A percentile compares a stretch with the other conserved stretches of the same genome.
phyloP scores from a whole-genome alignment of 2,329 filamentous ascomycete genomes.

The Ceratocystis alfenasii region DNA sequence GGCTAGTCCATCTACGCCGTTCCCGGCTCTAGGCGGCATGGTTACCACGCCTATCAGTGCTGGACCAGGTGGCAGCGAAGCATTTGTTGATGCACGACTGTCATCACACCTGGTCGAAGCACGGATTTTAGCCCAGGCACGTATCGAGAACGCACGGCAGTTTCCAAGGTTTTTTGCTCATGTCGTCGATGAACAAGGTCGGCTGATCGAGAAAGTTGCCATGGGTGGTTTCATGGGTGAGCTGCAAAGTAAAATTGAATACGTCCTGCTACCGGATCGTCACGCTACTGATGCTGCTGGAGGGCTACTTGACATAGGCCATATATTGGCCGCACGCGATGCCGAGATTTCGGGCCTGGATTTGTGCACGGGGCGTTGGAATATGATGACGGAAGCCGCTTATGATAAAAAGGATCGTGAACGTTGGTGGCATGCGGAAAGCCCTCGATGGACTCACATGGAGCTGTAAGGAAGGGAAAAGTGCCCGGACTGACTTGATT shows the following conservation, averaged over 20 bases:
- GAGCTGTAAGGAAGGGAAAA: constrained; percentile 20
- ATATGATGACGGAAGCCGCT: constrained; percentile 29
- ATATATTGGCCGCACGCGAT: constrained; percentile 38
- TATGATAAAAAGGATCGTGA: constrained; percentile 38
- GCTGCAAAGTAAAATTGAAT: constrained; percentile 46
- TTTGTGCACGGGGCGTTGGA: constrained; percentile 40
- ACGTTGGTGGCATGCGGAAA: constrained; percentile 41
- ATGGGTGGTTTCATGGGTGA: constrained; percentile 52
- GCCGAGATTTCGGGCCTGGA: constrained; percentile 34
- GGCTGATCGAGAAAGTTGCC: constrained; percentile 40
- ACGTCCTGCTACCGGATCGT: constrained; percentile 46
- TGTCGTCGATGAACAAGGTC: constrained; percentile 43
- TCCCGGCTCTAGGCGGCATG: background rate
- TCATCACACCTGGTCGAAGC: constrained; percentile 38
- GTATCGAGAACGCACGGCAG: constrained; percentile 47
- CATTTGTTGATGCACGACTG: constrained; percentile 26
- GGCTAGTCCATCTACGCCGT: constrained; percentile 23
- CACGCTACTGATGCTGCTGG: constrained; percentile 46
- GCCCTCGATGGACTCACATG: constrained; percentile 34
- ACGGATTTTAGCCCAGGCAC: constrained; percentile 52
- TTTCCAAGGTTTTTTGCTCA: constrained; percentile 47
- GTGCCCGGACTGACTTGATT: background rate
- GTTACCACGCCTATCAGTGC: constrained; percentile 26
- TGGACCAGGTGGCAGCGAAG: background rate
- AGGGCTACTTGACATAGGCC: constrained; percentile 41